These are phyloP conservation scores for Pogostemon cablin DNA, from an alignment of 257 asterid species.

Conservation along the genomic window DNA sequence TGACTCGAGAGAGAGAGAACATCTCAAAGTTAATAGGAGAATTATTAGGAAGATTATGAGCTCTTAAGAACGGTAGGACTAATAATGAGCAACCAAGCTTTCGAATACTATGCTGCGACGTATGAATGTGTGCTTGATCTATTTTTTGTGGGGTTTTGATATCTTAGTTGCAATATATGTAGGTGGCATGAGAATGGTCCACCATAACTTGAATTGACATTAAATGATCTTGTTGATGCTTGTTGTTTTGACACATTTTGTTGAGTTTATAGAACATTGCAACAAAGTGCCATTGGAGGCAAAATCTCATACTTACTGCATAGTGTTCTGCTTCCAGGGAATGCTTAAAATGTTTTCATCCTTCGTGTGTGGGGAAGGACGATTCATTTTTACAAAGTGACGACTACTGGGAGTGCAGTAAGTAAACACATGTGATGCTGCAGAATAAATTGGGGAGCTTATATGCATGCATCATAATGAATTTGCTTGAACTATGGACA, in stretches of 20 bases:
- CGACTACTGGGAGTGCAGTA: conserved; percentile 60
- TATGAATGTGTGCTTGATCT: too few relatives aligned
- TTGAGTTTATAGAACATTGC: neutral
- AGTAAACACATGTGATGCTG: conserved; percentile 35
- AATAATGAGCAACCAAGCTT: too few relatives aligned
- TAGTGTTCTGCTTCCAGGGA: conserved; percentile 52
- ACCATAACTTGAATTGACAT: neutral
- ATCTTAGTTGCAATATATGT: neutral
- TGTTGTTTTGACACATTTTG: neutral
- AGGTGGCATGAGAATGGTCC: too few relatives aligned
- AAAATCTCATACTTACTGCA: neutral
- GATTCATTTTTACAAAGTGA: conserved; percentile 48
- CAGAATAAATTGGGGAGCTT: neutral
- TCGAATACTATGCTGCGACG: too few relatives aligned
- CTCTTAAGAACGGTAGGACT: too few relatives aligned
- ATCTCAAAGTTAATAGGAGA: too few relatives aligned
- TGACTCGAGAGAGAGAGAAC: too few relatives aligned
- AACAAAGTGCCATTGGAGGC: neutral
- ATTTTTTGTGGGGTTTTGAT: neutral
- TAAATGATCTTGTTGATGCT: neutral
- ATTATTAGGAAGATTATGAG: too few relatives aligned
- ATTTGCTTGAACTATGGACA: neutral
- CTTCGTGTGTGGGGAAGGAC: conserved; percentile 56
- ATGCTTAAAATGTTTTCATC: conserved; percentile 78
- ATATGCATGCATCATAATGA: conserved; percentile 11